Base-by-base conservation (phyloP, 148 eudicot genomes). In the Fagopyrum tataricum region DNA sequence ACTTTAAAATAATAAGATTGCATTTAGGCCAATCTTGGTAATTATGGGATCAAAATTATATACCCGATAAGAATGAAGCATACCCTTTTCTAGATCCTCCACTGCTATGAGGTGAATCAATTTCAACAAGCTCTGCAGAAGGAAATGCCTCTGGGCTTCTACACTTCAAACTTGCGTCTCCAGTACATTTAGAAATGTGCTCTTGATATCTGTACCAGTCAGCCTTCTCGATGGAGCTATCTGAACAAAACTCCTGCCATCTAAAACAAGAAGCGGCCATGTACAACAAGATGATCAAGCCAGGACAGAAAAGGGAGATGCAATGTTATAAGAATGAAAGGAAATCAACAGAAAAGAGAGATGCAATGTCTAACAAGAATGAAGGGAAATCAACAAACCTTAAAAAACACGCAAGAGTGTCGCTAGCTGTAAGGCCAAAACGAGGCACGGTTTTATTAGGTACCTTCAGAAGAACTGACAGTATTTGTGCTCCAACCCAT, bases 221-320 rank as follows among this genome's bases (percentile, higher is more conserved):
- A 75, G 91, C 96, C 84, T 86, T 90, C 80, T 95, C 99, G 58
- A 85, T 72, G 49, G 94, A 83, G 58, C 85, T 84, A 78, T 95
- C 99, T 78, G 79, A 86, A 79, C 89, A 87, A 76, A 85, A 91
- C 76, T 90, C 93, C 62, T 86, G 79, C 99, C 99, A 95, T 53
- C 98, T 95, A 75, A 69, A 79, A 76, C 68, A 55, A 67, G 70
- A 58, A 71, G 56, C 72, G 49, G 26, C 40, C 17, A 55, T 52
- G n/a, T 23, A 58, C 15, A 67, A 14, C 17, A n/a, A 8, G 74
- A 73, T 62, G 20, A 26, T 64, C 26, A 24, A 61, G 14, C 8
- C 13, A 39, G 44, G 14, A 72, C 47, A 70, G 49, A 56, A 55
- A 67, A 53, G 52, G 20, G 15, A 61, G 13, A 68, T 24, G 37